phyloP scores from a whole-genome alignment of 139 green algal genomes.

The Coccomyxa sp. region DNA sequence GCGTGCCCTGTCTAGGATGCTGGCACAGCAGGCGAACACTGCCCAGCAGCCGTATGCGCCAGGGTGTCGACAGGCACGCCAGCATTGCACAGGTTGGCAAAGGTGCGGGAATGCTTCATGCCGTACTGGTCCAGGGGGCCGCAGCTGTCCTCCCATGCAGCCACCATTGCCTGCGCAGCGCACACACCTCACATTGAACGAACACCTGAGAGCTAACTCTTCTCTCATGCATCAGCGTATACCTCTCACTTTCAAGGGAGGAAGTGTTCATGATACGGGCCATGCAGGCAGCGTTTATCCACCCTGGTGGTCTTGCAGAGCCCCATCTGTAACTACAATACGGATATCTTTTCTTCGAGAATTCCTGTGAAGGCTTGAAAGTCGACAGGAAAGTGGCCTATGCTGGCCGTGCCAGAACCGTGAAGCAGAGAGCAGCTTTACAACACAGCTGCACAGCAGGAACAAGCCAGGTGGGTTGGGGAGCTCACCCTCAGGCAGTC shows the following conservation, averaged over 20 bases:
- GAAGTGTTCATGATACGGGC: neutral
- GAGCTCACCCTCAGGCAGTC: conserved; percentile 67
- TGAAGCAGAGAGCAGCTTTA: neutral
- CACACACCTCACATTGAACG: neutral
- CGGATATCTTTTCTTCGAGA: neutral
- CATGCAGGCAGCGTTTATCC: neutral
- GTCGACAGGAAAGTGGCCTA: neutral
- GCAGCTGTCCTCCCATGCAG: conserved; percentile 51
- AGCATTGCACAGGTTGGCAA: conserved; percentile 87
- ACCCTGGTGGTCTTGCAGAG: neutral
- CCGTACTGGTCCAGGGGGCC: conserved; percentile 74
- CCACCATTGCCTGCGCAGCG: conserved; percentile 48
- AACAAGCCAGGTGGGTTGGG: neutral
- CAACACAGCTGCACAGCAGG: neutral
- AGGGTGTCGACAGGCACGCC: conserved; percentile 39
- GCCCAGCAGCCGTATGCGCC: too few species aligned
- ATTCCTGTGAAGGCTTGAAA: neutral
- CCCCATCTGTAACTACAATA: neutral
- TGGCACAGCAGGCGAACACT: too few species aligned
- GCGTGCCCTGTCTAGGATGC: too few species aligned
- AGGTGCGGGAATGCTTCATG: conserved; percentile 73
- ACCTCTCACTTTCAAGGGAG: neutral
- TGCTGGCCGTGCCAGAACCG: too few species aligned
- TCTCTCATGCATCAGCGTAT: neutral
- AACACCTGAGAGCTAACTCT: neutral